Conservation (phyloP, 179 eudicot species). For the Actinidia polygama region DNA sequence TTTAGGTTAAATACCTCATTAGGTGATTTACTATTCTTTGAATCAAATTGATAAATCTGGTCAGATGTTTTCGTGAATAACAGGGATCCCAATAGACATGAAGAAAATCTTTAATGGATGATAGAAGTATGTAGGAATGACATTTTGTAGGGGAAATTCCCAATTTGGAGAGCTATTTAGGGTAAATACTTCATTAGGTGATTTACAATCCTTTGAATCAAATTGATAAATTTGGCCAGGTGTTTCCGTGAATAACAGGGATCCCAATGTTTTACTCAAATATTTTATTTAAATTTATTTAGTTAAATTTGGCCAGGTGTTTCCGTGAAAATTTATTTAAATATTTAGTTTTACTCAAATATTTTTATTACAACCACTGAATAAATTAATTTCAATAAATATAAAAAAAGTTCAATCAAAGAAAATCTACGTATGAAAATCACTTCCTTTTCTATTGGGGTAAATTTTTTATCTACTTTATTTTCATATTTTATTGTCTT, state of each 20-base stretch:
- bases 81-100: conserved; percentile 63
- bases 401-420: no score
- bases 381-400: no score
- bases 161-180: background rate
- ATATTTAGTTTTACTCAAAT: no score
- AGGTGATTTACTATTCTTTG: conserved; percentile 8
- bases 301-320: conserved; percentile 41
- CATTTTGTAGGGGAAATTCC: background rate
- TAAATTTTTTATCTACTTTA: no score
- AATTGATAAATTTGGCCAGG: conserved; percentile 36
- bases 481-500: no score
- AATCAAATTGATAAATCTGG: conserved; percentile 30
- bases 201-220: conserved; percentile 11
- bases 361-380: no score
- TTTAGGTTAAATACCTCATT: conserved; percentile 43
- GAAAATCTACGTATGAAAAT: no score
- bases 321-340: no score
- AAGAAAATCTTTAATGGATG: conserved; percentile 42
- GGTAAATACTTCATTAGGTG: conserved; percentile 43
- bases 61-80: conserved; percentile 37
- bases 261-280: conserved; percentile 40
- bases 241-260: conserved; percentile 40
- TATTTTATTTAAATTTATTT: no score
- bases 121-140: background rate
- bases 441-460: no score